Percentiles rank a stretch among this genome's conserved stretches.
phyloP scores from a whole-genome alignment of 768 basidiomycete species.

The Panaeolus papilionaceus region DNA sequence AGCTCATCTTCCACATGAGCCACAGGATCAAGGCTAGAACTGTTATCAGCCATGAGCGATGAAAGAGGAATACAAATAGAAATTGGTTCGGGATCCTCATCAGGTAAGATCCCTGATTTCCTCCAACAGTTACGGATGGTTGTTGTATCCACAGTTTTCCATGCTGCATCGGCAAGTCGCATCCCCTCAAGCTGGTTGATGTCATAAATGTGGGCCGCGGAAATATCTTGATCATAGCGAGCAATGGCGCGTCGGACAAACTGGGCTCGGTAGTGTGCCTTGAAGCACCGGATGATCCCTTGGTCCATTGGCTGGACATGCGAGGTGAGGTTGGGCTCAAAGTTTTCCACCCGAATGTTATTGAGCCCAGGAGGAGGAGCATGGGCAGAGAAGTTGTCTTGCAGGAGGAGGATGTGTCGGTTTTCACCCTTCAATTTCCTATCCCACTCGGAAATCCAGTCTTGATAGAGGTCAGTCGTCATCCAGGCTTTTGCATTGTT shows the following conservation, averaged over 20 bases:
- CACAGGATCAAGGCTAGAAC: constrained; percentile 20
- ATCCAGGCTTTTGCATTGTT: constrained; percentile 48
- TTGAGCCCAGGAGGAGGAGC: too few relatives aligned
- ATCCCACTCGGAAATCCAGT: too few relatives aligned
- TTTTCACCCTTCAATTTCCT: too few relatives aligned
- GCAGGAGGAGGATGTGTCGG: too few relatives aligned
- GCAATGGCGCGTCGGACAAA: constrained; percentile 37
- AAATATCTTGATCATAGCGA: constrained; percentile 34
- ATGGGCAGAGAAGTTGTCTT: too few relatives aligned
- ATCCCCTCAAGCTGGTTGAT: constrained; percentile 47
- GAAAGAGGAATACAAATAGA: constrained; percentile 29
- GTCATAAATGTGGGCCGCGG: constrained; percentile 41
- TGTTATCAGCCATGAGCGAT: constrained; percentile 26
- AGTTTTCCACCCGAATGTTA: constrained; percentile 25
- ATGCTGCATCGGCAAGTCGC: constrained; percentile 39
- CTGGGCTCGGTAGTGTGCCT: constrained; percentile 38
- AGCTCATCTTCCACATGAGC: constrained; percentile 29
- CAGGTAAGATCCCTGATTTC: constrained; percentile 40
- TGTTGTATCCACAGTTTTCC: constrained; percentile 36
- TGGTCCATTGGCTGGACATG: constrained; percentile 43
- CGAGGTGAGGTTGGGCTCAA: constrained; percentile 42
- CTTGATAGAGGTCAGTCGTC: too few relatives aligned
- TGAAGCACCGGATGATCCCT: constrained; percentile 43
- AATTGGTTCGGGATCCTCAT: too few relatives aligned
- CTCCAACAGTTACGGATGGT: constrained; percentile 47